Conservation (phyloP, 2,329 filamentous ascomycete genomes). For the Zymoseptoria ardabiliae region DNA sequence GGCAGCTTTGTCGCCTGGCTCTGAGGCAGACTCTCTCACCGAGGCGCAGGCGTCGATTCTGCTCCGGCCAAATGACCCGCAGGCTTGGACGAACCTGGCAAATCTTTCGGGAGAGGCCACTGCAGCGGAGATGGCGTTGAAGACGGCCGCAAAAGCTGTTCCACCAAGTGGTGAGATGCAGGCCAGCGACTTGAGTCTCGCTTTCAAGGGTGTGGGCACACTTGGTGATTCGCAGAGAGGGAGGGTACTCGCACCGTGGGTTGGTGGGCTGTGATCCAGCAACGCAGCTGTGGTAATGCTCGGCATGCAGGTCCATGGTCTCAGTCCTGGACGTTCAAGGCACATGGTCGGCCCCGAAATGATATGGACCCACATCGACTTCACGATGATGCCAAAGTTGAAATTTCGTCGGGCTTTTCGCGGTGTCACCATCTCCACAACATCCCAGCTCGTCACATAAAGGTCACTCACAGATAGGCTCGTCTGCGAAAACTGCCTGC, state of each 20-base stretch:
- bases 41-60: slow-evolving; percentile 72
- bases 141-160: slow-evolving; percentile 66
- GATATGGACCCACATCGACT: background rate
- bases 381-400: background rate
- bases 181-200: slow-evolving; percentile 61
- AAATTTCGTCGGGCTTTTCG: background rate
- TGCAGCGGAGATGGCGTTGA: slow-evolving; percentile 69
- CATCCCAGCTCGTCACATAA: background rate
- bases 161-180: slow-evolving; percentile 64
- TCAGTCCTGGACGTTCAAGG: background rate
- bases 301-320: background rate
- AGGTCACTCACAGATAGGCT: background rate
- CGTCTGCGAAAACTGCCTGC: background rate
- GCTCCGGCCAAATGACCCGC: slow-evolving; percentile 68
- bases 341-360: background rate
- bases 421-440: background rate
- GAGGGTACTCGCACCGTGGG: slow-evolving; percentile 77
- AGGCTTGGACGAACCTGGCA: slow-evolving; percentile 73
- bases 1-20: slow-evolving; percentile 49
- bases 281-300: background rate
- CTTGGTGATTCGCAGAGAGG: slow-evolving; percentile 69
- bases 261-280: background rate
- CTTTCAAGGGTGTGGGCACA: slow-evolving; percentile 66
- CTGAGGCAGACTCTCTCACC: slow-evolving; percentile 44
- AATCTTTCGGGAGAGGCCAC: slow-evolving; percentile 48